phyloP scores from a whole-genome alignment of 805 yeast species.

The Lipomyces starkeyi region DNA sequence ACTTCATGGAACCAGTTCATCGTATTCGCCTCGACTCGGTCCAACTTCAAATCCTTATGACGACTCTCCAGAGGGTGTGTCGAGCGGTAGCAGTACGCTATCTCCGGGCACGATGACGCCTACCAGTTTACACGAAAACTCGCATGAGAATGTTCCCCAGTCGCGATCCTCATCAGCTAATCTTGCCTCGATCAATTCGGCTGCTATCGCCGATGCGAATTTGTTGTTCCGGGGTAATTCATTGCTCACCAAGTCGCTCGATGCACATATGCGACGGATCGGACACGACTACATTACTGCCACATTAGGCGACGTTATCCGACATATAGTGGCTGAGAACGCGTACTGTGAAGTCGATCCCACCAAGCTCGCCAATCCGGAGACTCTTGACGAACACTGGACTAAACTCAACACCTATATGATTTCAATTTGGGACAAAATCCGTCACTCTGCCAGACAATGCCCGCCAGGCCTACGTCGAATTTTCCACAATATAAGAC shows the following conservation, averaged over 20 bases:
- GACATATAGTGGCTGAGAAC: slow-evolving; percentile 57
- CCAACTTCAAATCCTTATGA: neutral
- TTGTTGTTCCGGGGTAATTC: slow-evolving; percentile 85
- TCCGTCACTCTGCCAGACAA: slow-evolving; percentile 71
- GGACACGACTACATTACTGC: slow-evolving; percentile 81
- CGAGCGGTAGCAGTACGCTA: slow-evolving; percentile 17
- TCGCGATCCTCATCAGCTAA: slow-evolving; percentile 6
- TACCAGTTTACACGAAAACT: neutral
- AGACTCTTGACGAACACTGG: slow-evolving; percentile 40
- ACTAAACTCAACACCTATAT: slow-evolving; percentile 37
- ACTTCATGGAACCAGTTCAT: neutral
- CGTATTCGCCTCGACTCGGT: neutral
- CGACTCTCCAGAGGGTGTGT: slow-evolving; percentile 2
- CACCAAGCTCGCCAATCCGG: slow-evolving; percentile 52
- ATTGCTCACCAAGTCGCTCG: slow-evolving; percentile 79
- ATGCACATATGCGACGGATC: slow-evolving; percentile 71
- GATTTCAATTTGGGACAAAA: slow-evolving; percentile 63
- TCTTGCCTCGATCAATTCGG: slow-evolving; percentile 4
- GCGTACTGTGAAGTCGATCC: slow-evolving; percentile 84
- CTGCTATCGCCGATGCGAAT: slow-evolving; percentile 49
- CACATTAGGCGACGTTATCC: slow-evolving; percentile 72
- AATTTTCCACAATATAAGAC: slow-evolving; percentile 67
- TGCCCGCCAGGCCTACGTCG: slow-evolving; percentile 70
- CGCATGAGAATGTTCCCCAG: neutral
- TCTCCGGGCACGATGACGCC: slow-evolving; percentile 32